Evolutionary conservation across 495 filamentous ascomycete genomes (phyloP).

Genomic region (Chaetomium fimeti): DNA sequence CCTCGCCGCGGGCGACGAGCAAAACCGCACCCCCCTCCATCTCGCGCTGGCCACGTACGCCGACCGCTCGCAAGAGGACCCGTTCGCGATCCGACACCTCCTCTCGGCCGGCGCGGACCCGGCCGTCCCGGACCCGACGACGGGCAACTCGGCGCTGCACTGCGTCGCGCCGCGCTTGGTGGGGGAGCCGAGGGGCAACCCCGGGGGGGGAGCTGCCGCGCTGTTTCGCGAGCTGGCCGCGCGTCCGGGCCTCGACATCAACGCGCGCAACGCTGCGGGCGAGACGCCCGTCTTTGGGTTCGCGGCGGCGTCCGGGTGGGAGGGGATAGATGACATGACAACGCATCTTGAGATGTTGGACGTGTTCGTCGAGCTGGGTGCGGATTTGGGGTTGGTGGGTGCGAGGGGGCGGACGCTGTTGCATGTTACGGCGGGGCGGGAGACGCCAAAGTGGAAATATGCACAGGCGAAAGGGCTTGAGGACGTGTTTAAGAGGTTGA

Average conservation of each 20-base stretch:
- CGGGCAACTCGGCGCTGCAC: conserved; percentile 16
- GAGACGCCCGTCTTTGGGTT: conserved; percentile 5
- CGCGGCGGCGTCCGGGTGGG: too few species aligned
- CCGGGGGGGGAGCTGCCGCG: not conserved
- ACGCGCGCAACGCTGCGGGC: conserved; percentile 15
- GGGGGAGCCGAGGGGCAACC: not conserved
- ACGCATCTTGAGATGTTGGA: not conserved
- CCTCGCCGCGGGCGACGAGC: not conserved
- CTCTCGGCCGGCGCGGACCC: conserved; percentile 13
- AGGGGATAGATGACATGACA: too few species aligned
- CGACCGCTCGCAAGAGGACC: not conserved
- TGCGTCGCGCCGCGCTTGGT: conserved; percentile 12
- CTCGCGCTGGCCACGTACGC: conserved; percentile 9
- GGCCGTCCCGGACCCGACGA: conserved; percentile 1
- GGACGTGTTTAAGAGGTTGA: conserved; percentile 1
- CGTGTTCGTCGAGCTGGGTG: not conserved
- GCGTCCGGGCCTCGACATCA: conserved; percentile 9
- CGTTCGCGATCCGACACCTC: conserved; percentile 8
- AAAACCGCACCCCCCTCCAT: conserved; percentile 2
- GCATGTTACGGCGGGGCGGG: conserved; percentile 2
- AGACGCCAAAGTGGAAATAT: too few species aligned
- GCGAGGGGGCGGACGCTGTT: not conserved
- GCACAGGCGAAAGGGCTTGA: too few species aligned
- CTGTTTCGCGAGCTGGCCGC: conserved; percentile 12
- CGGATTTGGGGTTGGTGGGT: conserved; percentile 1